A percentile compares a stretch with the other conserved stretches of the same genome.
Conservation (phyloP, 257 asterid genomes). For the Solanum neorickii region DNA sequence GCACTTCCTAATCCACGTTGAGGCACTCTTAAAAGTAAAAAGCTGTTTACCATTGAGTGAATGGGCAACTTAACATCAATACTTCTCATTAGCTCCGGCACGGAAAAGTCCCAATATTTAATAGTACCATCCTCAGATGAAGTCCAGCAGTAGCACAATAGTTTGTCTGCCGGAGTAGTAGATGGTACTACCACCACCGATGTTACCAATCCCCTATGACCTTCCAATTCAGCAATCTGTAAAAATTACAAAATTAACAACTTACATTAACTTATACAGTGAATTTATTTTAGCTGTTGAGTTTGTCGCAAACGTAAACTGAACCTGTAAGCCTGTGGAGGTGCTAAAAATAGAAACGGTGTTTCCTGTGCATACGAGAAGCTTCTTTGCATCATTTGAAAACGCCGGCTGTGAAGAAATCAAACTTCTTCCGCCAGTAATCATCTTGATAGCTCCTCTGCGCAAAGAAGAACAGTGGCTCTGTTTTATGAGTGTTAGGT, state of each 20-base stretch:
- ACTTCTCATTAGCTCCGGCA: slow-evolving; percentile 55
- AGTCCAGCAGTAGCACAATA: slow-evolving; percentile 72
- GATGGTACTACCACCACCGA: slow-evolving; percentile 78
- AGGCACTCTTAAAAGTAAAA: not conserved
- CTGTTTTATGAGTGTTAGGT: not conserved
- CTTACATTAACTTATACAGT: not conserved
- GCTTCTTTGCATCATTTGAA: slow-evolving; percentile 68
- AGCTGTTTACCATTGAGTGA: slow-evolving; percentile 52
- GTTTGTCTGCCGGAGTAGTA: slow-evolving; percentile 30
- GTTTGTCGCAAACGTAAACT: not conserved
- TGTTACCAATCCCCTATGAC: slow-evolving; percentile 65
- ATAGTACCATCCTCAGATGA: slow-evolving; percentile 86
- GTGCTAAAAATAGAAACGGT: slow-evolving; percentile 84
- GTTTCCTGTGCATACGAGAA: slow-evolving; percentile 81
- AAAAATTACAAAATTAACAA: not conserved
- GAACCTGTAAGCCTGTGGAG: slow-evolving; percentile 80
- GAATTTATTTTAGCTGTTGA: not conserved
- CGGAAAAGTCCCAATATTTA: slow-evolving; percentile 79
- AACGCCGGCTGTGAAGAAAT: slow-evolving; percentile 83
- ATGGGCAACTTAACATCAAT: slow-evolving; percentile 47
- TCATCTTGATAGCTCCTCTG: slow-evolving; percentile 14
- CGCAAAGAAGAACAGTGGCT: not conserved
- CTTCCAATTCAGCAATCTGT: slow-evolving; percentile 80
- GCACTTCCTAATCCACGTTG: not conserved
- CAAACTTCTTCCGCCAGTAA: slow-evolving; percentile 72